phyloP scores from a whole-genome alignment of 768 basidiomycete genomes.

The Psilocybe sp. region DNA sequence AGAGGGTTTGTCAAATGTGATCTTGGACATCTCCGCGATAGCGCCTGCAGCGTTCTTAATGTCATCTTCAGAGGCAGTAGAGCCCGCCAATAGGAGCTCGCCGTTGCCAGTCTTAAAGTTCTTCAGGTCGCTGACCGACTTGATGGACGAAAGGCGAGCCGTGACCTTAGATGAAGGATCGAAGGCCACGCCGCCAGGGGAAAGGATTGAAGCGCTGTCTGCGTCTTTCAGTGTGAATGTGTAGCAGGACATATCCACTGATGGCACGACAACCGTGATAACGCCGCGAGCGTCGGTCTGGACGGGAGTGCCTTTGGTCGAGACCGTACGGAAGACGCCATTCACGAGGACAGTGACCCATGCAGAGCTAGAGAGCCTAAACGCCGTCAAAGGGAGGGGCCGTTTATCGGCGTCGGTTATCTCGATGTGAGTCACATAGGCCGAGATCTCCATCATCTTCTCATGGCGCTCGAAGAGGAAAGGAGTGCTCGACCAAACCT shows the following conservation, averaged over 20 bases:
- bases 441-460: neutral
- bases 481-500: neutral
- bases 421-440: slow-evolving; percentile 1
- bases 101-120: neutral
- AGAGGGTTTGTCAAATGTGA: neutral
- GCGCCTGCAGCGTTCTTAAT: neutral
- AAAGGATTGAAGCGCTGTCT: neutral
- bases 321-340: neutral
- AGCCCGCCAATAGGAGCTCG: neutral
- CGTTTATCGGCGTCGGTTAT: neutral
- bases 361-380: neutral
- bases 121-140: neutral
- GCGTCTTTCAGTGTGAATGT: neutral
- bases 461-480: neutral
- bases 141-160: neutral
- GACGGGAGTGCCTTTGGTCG: neutral
- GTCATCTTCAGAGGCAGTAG: neutral
- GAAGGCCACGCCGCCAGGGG: neutral
- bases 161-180: neutral
- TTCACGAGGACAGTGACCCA: neutral
- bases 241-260: slow-evolving; percentile 1
- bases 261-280: neutral
- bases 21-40: neutral
- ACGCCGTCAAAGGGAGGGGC: neutral
- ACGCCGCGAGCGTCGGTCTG: neutral